Evolutionary conservation across 176 grass and related monocot species (phyloP), one percentile per base, ranked within the genome.

Genomic region (Pontederia crassipes): DNA sequence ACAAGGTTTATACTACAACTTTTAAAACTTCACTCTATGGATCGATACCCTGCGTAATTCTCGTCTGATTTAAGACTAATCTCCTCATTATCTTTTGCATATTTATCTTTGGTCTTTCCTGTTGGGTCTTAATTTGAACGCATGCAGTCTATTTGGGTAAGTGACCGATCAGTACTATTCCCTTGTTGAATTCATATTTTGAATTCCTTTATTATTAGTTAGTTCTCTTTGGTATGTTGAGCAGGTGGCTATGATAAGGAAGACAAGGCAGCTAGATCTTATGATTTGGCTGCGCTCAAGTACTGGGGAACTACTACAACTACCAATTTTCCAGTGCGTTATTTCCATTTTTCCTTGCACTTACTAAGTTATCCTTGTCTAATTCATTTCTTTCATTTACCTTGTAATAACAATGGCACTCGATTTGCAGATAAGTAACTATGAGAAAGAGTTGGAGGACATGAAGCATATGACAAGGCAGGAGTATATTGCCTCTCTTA

Each of bases 381-480:
- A 24, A 24, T 24, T 59, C 27, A 28, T 7, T 8, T 62, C 27
- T 57, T 49, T 51, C 3, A 12, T 18, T 12, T 18, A 18, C 1
- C 16, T 2, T 24, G 45, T 49, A 20, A 27, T 10, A 1, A 13
- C 14, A 4, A 27, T 49, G 4, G 46, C 1, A 2, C 20, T 55
- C 26, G 35, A 18, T 28, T 16, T n/a, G 49, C 51, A 86, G 88
- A 77, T 83, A 45, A 75, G 62, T 32, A 75, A 92, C 47, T 92
- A 92, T 10, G 83, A 78, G 59, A 86, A 92, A 26, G 83, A 92
- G 24, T 58, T 86, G 45, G 80, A 92, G 28, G 83, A 83, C 63
- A 92, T 92, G 88, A 83, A 92, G 49, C 48, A 83, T 27, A 92
- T 92, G 88, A 83, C 58, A 26, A 70, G 83, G 32, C 88, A 86